Conservation (phyloP, 768 basidiomycete species). For the Rubroboletus pulcherrimus region DNA sequence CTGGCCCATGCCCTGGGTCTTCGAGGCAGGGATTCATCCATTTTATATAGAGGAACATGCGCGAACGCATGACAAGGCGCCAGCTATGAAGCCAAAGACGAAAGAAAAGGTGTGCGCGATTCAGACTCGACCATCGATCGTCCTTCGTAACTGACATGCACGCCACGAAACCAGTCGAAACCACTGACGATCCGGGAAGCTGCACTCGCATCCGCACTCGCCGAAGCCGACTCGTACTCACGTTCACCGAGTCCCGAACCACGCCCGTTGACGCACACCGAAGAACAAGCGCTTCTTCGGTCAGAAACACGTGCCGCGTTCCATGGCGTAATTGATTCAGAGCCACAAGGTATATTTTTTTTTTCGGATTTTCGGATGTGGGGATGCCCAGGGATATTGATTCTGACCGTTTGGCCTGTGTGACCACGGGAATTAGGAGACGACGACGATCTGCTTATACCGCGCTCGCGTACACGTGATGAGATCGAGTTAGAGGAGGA, state of each 20-base stretch:
- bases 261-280: slow-evolving; percentile 58
- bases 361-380: neutral
- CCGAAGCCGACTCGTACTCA: slow-evolving; percentile 41
- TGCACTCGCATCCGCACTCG: slow-evolving; percentile 59
- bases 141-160: neutral
- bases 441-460: slow-evolving; percentile 67
- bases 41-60: slow-evolving; percentile 59
- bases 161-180: slow-evolving; percentile 45
- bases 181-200: slow-evolving; percentile 75
- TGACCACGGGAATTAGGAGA: slow-evolving; percentile 34
- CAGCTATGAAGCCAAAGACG: slow-evolving; percentile 21
- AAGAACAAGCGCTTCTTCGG: slow-evolving; percentile 74
- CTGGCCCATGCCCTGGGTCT: neutral
- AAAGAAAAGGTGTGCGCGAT: slow-evolving; percentile 49
- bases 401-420: neutral
- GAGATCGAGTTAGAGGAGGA: slow-evolving; percentile 77
- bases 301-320: slow-evolving; percentile 86
- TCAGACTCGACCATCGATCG: neutral
- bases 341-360: slow-evolving; percentile 13
- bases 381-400: neutral
- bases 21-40: neutral
- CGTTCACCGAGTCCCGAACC: slow-evolving; percentile 57
- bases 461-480: slow-evolving; percentile 73
- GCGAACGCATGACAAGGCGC: slow-evolving; percentile 33
- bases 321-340: slow-evolving; percentile 38